Base-by-base conservation (phyloP, 2,329 filamentous ascomycete species). In the Aspergillus sergii region DNA sequence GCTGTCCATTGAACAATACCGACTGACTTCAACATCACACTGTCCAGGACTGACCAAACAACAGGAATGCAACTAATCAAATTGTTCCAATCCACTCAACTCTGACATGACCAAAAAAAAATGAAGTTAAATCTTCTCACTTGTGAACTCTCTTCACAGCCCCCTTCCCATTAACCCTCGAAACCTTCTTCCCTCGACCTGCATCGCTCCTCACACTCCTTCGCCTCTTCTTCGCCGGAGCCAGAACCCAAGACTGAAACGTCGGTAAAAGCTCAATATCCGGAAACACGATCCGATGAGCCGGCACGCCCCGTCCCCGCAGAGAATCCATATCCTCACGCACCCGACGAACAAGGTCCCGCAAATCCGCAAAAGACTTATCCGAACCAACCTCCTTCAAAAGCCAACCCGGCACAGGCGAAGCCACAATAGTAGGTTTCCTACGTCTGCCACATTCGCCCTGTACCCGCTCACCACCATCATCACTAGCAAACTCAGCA, bases 191-290 rank as follows among this genome's bases (percentile, higher is more conserved):
- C 56, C 53, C 28, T 59, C 36, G 21, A 55, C 55, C 21, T 59
- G n/a, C 9, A 34, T 26, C 19, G 23, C 57, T 9, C 55, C 45
- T 26, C 61, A 34, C 26, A 26, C 19, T 30, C 57, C 28, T 43
- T 43, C 19, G 57, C 45, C 8, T 36, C 48, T 8, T 41, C 36
- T 28, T 48, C 26, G 9, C 50, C 30, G 6, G 11, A 12, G 11
- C 51, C 41, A 32, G 11, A 32, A 69, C 65, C 64, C 65, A 67
- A 23, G 50, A 57, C 58, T 64, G 48, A 61, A 79, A 77, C 6
- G 66, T 71, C 1, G 78, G 78, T 50, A 80, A 63, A 46, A 80
- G 78, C 64, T 79, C 78, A 46, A 80, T 74, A 66, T 80, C 78
- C 0, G 78, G 78, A 57, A 80, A 80, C 23, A 66, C 65, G 28